phyloP scores from a whole-genome alignment of 1,284 basidiomycete genomes.

The Flammula alnicola region DNA sequence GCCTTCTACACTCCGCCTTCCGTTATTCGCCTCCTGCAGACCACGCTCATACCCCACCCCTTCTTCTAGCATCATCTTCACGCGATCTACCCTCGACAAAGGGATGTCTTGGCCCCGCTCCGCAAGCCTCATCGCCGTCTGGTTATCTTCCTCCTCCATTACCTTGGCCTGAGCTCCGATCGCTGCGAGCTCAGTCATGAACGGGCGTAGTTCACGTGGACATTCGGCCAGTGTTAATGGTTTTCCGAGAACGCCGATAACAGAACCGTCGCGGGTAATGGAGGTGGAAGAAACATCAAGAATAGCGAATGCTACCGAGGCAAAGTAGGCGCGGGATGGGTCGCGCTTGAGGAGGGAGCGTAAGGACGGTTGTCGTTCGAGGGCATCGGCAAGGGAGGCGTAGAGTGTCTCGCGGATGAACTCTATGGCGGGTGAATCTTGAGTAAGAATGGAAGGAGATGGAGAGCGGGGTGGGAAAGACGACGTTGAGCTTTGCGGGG shows the following conservation, averaged over 20 bases:
- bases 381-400: conserved; percentile 71
- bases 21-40: conserved; percentile 30
- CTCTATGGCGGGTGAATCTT: conserved; percentile 64
- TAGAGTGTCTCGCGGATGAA: conserved; percentile 84
- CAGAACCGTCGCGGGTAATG: conserved; percentile 42
- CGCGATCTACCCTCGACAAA: conserved; percentile 62
- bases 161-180: conserved; percentile 57
- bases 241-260: conserved; percentile 63
- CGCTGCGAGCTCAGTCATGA: conserved; percentile 68
- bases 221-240: conserved; percentile 57
- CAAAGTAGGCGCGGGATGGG: conserved; percentile 76
- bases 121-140: conserved; percentile 52
- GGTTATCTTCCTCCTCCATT: conserved; percentile 63
- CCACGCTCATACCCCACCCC: conserved; percentile 52
- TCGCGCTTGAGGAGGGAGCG: conserved; percentile 59
- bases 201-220: conserved; percentile 60
- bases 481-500: conserved; percentile 13
- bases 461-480: conserved; percentile 33
- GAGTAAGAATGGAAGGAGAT: conserved; percentile 55
- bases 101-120: conserved; percentile 49
- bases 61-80: conserved; percentile 59
- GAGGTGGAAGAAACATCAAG: conserved; percentile 62
- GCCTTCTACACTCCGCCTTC: conserved; percentile 58
- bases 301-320: conserved; percentile 73
- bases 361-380: conserved; percentile 58